Conservation (phyloP, 2,329 filamentous ascomycete genomes). For the Curvularia sp. region DNA sequence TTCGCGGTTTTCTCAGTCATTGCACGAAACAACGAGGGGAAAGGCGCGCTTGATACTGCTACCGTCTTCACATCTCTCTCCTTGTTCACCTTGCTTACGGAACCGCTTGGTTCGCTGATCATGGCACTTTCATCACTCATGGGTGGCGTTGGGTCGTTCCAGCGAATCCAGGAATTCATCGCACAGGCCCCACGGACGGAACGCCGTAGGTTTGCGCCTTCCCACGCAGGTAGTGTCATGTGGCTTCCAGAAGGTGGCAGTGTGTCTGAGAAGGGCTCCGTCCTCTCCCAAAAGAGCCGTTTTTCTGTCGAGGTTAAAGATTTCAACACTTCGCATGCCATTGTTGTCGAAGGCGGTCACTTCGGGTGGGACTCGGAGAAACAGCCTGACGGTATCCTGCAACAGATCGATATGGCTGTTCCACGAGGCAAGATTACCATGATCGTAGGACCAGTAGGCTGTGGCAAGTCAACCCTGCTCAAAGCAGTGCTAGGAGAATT, state of each 20-base stretch:
- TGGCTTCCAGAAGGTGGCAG: slow-evolving; percentile 30
- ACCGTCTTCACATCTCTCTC: slow-evolving; percentile 58
- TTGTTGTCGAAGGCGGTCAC: slow-evolving; percentile 54
- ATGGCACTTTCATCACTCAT: slow-evolving; percentile 56
- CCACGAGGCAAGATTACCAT: slow-evolving; percentile 56
- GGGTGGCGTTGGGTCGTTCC: slow-evolving; percentile 56
- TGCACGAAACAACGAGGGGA: slow-evolving; percentile 45
- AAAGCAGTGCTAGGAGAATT: slow-evolving; percentile 46
- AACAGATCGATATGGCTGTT: slow-evolving; percentile 53
- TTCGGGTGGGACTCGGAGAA: slow-evolving; percentile 58
- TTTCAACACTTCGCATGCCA: slow-evolving; percentile 35
- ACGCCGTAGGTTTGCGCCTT: slow-evolving; percentile 32
- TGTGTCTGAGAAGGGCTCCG: slow-evolving; percentile 38
- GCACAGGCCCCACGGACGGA: slow-evolving; percentile 35
- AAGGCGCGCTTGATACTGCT: slow-evolving; percentile 50
- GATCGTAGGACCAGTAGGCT: slow-evolving; percentile 60
- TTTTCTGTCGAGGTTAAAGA: slow-evolving; percentile 33
- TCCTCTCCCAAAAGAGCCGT: slow-evolving; percentile 35
- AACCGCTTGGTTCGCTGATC: slow-evolving; percentile 56
- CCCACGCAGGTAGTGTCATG: slow-evolving; percentile 27
- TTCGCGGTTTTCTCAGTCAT: slow-evolving; percentile 56
- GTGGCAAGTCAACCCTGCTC: slow-evolving; percentile 61
- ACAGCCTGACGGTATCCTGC: slow-evolving; percentile 48
- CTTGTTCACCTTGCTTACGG: slow-evolving; percentile 56
- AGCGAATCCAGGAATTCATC: slow-evolving; percentile 57